Evolutionary conservation across 768 basidiomycete species (phyloP), one percentile per base, ranked within the genome.

Genomic region (Suillus ampliporus): DNA sequence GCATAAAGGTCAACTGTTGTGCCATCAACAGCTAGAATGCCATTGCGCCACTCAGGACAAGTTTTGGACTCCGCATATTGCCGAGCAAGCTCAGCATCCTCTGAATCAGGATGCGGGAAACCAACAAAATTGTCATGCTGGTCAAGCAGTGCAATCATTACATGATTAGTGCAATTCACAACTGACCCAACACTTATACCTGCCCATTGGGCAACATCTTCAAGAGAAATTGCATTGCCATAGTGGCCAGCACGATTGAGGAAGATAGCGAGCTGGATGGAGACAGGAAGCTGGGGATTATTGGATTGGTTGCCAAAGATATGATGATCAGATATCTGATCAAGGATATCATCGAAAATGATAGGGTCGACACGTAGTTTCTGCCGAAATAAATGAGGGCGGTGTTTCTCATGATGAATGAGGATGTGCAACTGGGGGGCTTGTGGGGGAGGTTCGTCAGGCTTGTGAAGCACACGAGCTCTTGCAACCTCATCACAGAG

Each of bases 21-120:
- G 2, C 80, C 79, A 67, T 81, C 78, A 51, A 79, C 76, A 57
- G 80, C 61, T 50, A 69, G 72, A 72, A 72, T 80, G 1, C 79
- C 78, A 61, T 78, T 44, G 1, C 74, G 56, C 79, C 78, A 82
- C 0, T 64, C 72, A 6, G 52, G 28, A 61, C 79, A 81, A 1
- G 75, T 75, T 14, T 71, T 68, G 2, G 58, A 31, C 51, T 76
- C 69, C 4, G 79, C 75, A 78, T 77, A 82, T 4, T 28, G 14
- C 71, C 76, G 78, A 28, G 79, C 78, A n/a, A 23, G 31, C 47
- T 60, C 59, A n/a, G 46, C 40, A 38, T 60, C 59, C 15, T 48
- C 59, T 21, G 57, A 58, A 28, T 66, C 54, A 11, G 15, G 44
- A 44, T 52, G 62, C 11, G 57, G 66, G 28, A 48, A 46, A 7